A percentile compares a stretch with the other conserved stretches of the same genome.
Evolutionary conservation across 495 filamentous ascomycete genomes (phyloP).

Genomic region (Peziza echinospora): DNA sequence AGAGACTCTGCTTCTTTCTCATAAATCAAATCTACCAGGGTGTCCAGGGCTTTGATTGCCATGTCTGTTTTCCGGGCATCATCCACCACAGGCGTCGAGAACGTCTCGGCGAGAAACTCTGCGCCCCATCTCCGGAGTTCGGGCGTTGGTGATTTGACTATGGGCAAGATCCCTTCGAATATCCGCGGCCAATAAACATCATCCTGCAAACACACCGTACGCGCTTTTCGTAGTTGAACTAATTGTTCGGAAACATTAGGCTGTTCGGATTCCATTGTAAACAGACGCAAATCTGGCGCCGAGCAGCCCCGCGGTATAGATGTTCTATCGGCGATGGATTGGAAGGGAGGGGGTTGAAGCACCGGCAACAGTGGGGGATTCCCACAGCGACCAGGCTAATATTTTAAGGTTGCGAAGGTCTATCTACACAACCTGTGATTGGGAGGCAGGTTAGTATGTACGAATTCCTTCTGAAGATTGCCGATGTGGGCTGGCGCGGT

Average conservation of each 20-base stretch:
- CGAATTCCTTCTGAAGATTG: too few relatives aligned
- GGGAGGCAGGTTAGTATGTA: too few relatives aligned
- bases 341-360: too few relatives aligned
- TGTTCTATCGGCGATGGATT: too few relatives aligned
- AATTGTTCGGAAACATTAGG: not conserved
- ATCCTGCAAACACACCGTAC: conserved; percentile 68
- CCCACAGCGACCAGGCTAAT: too few relatives aligned
- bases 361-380: too few relatives aligned
- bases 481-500: too few relatives aligned
- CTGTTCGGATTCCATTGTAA: not conserved
- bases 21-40: conserved; percentile 50
- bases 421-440: too few relatives aligned
- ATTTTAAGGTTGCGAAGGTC: too few relatives aligned
- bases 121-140: conserved; percentile 88
- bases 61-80: conserved; percentile 54
- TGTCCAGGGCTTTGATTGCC: conserved; percentile 47
- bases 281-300: too few relatives aligned
- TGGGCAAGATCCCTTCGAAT: conserved; percentile 69
- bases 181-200: conserved; percentile 70
- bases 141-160: conserved; percentile 50
- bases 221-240: conserved; percentile 28
- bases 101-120: conserved; percentile 89
- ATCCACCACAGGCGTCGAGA: conserved; percentile 61
- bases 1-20: conserved; percentile 54
- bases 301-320: too few relatives aligned